These are phyloP conservation scores for Madurella mycetomatis DNA, from an alignment of 2,329 filamentous ascomycete species.

Conservation along the genomic window DNA sequence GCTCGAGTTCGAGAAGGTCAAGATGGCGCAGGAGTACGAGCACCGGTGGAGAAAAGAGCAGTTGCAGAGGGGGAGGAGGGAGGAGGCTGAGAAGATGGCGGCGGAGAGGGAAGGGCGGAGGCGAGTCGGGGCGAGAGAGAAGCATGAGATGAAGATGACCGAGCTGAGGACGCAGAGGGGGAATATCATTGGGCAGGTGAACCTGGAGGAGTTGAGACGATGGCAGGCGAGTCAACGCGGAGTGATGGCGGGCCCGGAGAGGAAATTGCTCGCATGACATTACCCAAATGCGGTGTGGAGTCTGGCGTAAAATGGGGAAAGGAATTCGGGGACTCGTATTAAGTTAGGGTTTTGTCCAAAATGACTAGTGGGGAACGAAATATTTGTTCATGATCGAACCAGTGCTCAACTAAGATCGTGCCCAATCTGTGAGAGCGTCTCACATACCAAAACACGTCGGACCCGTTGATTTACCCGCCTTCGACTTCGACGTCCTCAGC, in stretches of 20 bases:
- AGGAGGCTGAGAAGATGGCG: slow-evolving; percentile 6
- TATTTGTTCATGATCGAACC: too few species aligned
- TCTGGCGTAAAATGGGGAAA: too few species aligned
- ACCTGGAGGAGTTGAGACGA: slow-evolving; percentile 22
- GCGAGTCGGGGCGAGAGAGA: slow-evolving; percentile 4
- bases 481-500: slow-evolving; percentile 15
- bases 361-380: too few species aligned
- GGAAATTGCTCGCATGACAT: slow-evolving; percentile 2
- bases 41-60: background rate
- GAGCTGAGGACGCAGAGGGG: slow-evolving; percentile 21
- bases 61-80: slow-evolving; percentile 7
- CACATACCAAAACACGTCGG: too few species aligned
- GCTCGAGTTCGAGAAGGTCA: slow-evolving; percentile 11
- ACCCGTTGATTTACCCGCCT: background rate
- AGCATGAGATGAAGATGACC: slow-evolving; percentile 22
- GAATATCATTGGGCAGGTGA: slow-evolving; percentile 24
- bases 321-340: too few species aligned
- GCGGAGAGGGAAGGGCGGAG: slow-evolving; percentile 8
- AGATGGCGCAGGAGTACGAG: slow-evolving; percentile 10
- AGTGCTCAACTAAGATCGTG: too few species aligned
- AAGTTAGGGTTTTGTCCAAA: too few species aligned
- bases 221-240: slow-evolving; percentile 20
- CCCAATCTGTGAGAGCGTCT: too few species aligned
- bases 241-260: background rate
- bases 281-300: too few species aligned